Conservation (phyloP, 306 rosid species). For the Dalbergia cultrata region DNA sequence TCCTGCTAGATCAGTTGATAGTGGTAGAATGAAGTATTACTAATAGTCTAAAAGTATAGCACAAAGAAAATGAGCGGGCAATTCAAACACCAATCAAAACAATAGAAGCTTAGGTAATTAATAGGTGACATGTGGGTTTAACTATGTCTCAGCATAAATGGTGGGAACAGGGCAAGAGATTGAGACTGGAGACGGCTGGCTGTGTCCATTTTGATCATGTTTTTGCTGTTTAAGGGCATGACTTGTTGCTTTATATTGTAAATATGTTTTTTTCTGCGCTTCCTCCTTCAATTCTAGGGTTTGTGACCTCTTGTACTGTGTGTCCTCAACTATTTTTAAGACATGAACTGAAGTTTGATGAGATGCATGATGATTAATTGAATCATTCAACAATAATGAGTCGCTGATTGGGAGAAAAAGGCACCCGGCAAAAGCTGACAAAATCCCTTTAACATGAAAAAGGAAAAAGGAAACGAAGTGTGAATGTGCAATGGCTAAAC, state of each 20-base stretch:
- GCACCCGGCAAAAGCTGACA: slow-evolving; percentile 36
- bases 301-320: slow-evolving; percentile 29
- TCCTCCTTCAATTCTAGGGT: slow-evolving; percentile 20
- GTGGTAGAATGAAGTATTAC: too few species aligned
- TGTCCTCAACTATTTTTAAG: slow-evolving; percentile 10
- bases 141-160: slow-evolving; percentile 31
- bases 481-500: slow-evolving; percentile 19
- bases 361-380: slow-evolving; percentile 18
- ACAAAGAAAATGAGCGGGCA: slow-evolving; percentile 57
- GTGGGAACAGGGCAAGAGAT: slow-evolving; percentile 26
- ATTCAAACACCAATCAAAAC: slow-evolving; percentile 51
- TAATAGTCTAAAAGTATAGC: neutral
- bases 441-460: neutral
- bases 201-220: slow-evolving; percentile 50
- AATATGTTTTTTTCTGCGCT: slow-evolving; percentile 37
- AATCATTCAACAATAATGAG: slow-evolving; percentile 31
- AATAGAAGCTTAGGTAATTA: slow-evolving; percentile 25
- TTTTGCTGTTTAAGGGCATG: slow-evolving; percentile 24
- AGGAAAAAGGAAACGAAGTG: slow-evolving; percentile 28
- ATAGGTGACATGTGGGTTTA: slow-evolving; percentile 49
- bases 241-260: slow-evolving; percentile 14
- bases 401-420: slow-evolving; percentile 31
- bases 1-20: too few species aligned
- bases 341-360: slow-evolving; percentile 16
- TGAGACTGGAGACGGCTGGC: slow-evolving; percentile 26